Evolutionary conservation across 176 grass and related monocot species (phyloP).

Genomic region (Triticum monococcum): DNA sequence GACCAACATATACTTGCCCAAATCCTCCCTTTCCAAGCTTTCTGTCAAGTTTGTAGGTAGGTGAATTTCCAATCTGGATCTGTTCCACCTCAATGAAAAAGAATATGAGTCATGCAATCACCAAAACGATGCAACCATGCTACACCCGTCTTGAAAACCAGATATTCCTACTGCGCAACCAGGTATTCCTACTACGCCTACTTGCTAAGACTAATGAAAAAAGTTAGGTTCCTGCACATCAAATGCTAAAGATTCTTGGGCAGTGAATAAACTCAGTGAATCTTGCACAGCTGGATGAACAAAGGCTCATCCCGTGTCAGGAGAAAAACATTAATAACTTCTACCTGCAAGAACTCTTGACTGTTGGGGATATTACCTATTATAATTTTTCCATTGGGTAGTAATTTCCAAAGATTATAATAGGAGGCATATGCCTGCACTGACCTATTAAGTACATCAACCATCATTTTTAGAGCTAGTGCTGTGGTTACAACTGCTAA

Average conservation of each 20-base stretch:
- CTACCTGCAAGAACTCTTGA: background rate
- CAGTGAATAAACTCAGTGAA: background rate
- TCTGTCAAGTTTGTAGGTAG: slow-evolving; percentile 74
- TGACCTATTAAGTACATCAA: slow-evolving; percentile 4
- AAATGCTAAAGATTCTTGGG: background rate
- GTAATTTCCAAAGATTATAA: background rate
- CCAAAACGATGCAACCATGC: background rate
- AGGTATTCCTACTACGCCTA: background rate
- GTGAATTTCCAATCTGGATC: slow-evolving; percentile 80
- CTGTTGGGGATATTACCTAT: background rate
- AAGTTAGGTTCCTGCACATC: background rate
- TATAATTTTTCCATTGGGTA: background rate
- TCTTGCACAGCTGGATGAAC: background rate
- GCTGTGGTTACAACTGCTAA: background rate
- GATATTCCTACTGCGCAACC: background rate
- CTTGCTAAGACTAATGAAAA: slow-evolving; percentile 1
- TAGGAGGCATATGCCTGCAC: background rate
- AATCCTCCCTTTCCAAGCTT: slow-evolving; percentile 96
- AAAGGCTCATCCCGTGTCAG: background rate
- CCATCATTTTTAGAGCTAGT: background rate
- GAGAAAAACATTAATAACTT: slow-evolving; percentile 18
- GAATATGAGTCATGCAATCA: slow-evolving; percentile 15
- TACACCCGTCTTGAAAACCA: background rate
- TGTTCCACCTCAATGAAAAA: slow-evolving; percentile 42
- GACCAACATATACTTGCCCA: slow-evolving; percentile 93